phyloP scores from a whole-genome alignment of 2,329 filamentous ascomycete species.

The Trichoderma breve region DNA sequence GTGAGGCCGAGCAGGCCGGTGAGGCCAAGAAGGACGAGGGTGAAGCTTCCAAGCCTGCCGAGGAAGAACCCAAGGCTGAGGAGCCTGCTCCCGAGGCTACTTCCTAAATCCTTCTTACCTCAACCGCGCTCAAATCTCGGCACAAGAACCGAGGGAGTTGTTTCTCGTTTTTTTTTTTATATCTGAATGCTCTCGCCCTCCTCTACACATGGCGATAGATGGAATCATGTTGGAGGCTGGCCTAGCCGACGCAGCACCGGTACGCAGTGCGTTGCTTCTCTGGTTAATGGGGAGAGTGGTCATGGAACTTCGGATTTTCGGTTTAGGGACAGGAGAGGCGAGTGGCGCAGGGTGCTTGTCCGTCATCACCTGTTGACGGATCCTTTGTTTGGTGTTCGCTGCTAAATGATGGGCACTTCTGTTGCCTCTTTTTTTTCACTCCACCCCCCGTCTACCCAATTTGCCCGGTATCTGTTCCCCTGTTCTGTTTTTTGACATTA shows the following conservation, averaged over 20 bases:
- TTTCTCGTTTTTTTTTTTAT: constrained; percentile 30
- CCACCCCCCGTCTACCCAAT: not conserved
- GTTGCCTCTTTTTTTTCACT: not conserved
- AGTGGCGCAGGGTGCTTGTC: constrained; percentile 16
- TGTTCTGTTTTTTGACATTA: constrained; percentile 18
- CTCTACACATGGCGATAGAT: constrained; percentile 23
- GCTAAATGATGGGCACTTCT: constrained; percentile 20
- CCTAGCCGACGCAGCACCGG: constrained; percentile 36
- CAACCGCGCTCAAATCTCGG: constrained; percentile 39
- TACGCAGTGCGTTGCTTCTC: constrained; percentile 37
- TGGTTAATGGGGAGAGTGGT: constrained; percentile 36
- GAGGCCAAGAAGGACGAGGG: constrained; percentile 56
- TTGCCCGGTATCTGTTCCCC: constrained; percentile 18
- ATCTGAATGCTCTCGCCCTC: constrained; percentile 24
- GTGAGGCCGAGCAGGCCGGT: constrained; percentile 68
- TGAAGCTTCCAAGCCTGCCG: constrained; percentile 42
- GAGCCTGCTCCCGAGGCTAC: constrained; percentile 47
- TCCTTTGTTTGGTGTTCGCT: constrained; percentile 28
- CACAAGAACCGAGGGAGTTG: constrained; percentile 37
- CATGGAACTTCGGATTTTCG: constrained; percentile 35
- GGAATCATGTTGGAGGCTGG: constrained; percentile 33
- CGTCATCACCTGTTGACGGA: constrained; percentile 12
- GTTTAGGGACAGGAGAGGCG: constrained; percentile 18
- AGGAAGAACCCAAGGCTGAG: constrained; percentile 47
- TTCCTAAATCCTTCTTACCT: constrained; percentile 48